Evolutionary conservation across 306 rosid genomes (phyloP).

Genomic region (Casuarina cunninghamiana): DNA sequence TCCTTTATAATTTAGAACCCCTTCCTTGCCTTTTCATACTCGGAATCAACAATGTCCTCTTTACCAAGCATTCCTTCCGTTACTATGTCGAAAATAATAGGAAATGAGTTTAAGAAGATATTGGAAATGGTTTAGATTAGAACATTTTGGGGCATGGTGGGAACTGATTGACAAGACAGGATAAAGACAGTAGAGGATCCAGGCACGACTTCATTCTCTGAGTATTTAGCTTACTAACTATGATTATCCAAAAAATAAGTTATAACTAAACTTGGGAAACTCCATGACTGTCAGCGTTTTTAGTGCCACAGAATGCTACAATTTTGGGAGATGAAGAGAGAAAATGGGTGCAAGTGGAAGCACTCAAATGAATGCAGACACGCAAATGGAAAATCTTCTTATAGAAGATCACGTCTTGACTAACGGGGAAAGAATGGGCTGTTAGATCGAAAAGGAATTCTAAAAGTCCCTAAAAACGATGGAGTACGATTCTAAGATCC

Average conservation of each 20-base stretch:
- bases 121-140: too few species aligned
- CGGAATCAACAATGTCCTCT: neutral
- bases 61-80: conserved; percentile 1
- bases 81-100: conserved; percentile 26
- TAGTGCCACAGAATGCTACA: too few species aligned
- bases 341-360: too few species aligned
- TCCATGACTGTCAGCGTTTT: neutral
- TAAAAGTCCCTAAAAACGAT: too few species aligned
- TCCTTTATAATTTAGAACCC: conserved; percentile 47
- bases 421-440: too few species aligned
- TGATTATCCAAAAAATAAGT: neutral
- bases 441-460: too few species aligned
- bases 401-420: too few species aligned
- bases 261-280: neutral
- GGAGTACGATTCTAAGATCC: too few species aligned
- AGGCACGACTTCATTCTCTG: neutral
- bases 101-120: neutral
- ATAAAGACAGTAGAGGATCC: neutral
- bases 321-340: too few species aligned
- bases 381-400: too few species aligned
- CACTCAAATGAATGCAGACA: too few species aligned
- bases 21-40: conserved; percentile 3
- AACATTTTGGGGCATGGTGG: neutral
- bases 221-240: neutral
- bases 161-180: neutral